A percentile compares a stretch with the other conserved stretches of the same genome.
These are phyloP conservation scores for Deuterostichococcus epilithicus DNA, from an alignment of 139 green algal genomes.

Conservation along the genomic window DNA sequence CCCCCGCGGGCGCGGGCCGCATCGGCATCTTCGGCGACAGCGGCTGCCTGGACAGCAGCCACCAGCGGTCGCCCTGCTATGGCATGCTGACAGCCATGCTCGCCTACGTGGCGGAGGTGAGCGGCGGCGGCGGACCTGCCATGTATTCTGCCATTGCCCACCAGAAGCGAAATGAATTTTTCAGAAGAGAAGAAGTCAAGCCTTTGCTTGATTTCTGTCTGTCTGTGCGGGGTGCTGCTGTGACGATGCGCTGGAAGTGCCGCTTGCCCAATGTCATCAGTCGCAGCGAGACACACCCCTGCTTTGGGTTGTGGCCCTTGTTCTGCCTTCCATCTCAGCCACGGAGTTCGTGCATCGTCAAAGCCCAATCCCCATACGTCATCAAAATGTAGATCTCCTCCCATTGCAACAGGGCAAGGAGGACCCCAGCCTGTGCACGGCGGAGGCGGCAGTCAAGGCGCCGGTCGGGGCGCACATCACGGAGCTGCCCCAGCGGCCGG, in stretches of 20 bases:
- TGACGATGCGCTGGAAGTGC: not conserved
- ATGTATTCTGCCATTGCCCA: not conserved
- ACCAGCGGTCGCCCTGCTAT: slow-evolving; percentile 58
- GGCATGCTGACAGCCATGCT: slow-evolving; percentile 50
- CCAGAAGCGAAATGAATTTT: not conserved
- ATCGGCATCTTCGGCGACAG: slow-evolving; percentile 81
- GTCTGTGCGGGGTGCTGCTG: slow-evolving; percentile 7
- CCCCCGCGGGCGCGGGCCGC: slow-evolving; percentile 43
- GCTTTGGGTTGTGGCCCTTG: slow-evolving; percentile 2
- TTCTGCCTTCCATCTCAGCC: not conserved
- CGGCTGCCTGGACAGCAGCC: slow-evolving; percentile 91
- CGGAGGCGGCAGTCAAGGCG: slow-evolving; percentile 17
- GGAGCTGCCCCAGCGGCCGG: slow-evolving; percentile 31
- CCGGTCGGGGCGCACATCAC: slow-evolving; percentile 18
- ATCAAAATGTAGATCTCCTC: not conserved
- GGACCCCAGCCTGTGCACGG: slow-evolving; percentile 9
- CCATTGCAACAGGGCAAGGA: slow-evolving; percentile 17
- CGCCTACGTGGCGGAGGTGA: slow-evolving; percentile 16
- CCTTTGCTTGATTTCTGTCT: not conserved
- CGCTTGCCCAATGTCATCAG: not conserved
- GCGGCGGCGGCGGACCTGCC: too few species aligned
- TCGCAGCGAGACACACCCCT: slow-evolving; percentile 2
- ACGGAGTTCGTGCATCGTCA: not conserved
- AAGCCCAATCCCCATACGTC: not conserved
- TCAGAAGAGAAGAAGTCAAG: not conserved